phyloP scores from a whole-genome alignment of 78 protist genomes.

The Diacronema lutheri region DNA sequence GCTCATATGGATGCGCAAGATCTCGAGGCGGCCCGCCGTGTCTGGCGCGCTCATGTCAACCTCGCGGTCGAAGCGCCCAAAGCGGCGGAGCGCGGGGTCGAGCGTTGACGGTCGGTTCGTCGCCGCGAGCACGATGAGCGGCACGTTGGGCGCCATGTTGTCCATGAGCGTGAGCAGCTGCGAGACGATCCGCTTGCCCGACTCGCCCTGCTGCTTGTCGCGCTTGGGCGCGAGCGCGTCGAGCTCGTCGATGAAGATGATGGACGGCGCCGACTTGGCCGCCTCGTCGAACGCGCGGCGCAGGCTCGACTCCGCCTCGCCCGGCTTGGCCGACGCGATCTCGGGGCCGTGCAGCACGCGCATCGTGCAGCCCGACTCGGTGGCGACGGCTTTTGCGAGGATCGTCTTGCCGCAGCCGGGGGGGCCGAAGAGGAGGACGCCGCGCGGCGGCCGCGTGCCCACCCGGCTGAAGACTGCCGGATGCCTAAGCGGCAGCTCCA shows the following conservation, averaged over 20 bases:
- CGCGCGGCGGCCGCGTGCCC: constrained; percentile 94
- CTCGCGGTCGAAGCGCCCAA: constrained; percentile 99
- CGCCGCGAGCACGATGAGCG: constrained; percentile 58
- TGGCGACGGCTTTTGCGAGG: constrained; percentile 99
- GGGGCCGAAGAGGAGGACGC: constrained; percentile 97
- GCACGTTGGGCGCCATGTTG: constrained; percentile 87
- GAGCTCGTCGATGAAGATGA: constrained; percentile 93
- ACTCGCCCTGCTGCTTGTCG: constrained; percentile 97
- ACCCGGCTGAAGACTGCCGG: constrained; percentile 91
- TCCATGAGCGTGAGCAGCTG: constrained; percentile 99
- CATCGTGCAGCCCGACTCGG: constrained; percentile 99
- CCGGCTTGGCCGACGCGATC: neutral
- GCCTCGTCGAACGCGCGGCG: constrained; percentile 43
- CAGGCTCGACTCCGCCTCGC: constrained; percentile 30
- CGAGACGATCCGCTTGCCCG: constrained; percentile 97
- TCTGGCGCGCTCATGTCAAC: constrained; percentile 94
- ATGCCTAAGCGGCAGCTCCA: constrained; percentile 99
- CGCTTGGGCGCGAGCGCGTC: constrained; percentile 99
- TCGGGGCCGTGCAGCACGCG: constrained; percentile 98
- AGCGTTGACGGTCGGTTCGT: constrained; percentile 7
- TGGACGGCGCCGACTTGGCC: constrained; percentile 35
- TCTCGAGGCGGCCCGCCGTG: constrained; percentile 17
- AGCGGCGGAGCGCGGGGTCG: constrained; percentile 99
- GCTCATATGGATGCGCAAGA: constrained; percentile 94
- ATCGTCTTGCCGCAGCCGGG: constrained; percentile 99